phyloP scores from a whole-genome alignment of 768 basidiomycete genomes.

The Panaeolus cyanescens region DNA sequence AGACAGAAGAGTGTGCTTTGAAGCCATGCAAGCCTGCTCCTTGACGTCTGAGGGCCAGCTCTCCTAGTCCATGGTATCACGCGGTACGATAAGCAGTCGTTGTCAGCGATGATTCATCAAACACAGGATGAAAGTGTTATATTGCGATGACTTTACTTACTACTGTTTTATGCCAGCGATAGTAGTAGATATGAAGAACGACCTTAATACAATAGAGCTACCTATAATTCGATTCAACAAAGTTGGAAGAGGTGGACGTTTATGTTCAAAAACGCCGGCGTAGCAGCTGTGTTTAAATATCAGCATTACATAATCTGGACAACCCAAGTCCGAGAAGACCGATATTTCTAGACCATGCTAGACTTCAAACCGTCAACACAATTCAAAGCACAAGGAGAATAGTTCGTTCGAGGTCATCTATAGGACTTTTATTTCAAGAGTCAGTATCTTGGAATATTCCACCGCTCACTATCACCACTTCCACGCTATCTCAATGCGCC shows the following conservation, averaged over 20 bases:
- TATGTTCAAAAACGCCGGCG: no score
- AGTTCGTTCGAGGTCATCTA: no score
- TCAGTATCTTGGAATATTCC: no score
- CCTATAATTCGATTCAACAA: no score
- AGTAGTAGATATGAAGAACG: background rate
- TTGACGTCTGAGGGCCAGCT: background rate
- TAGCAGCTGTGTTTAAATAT: background rate
- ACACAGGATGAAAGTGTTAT: background rate
- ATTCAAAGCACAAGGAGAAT: no score
- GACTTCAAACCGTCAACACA: background rate
- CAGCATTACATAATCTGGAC: background rate
- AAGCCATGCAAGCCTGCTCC: background rate
- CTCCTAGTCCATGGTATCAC: background rate
- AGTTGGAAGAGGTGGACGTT: no score
- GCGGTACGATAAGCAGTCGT: background rate
- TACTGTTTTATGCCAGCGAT: background rate
- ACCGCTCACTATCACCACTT: no score
- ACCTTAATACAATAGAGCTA: background rate
- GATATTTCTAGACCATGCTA: background rate
- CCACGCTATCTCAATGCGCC: no score
- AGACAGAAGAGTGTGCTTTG: background rate
- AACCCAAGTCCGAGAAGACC: background rate
- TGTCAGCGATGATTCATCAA: background rate
- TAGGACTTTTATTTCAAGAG: no score
- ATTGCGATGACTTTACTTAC: background rate